Evolutionary conservation across 2,329 filamentous ascomycete genomes (phyloP), one percentile per base, ranked within the genome.

Genomic region (Pseudogymnoascus sp.): DNA sequence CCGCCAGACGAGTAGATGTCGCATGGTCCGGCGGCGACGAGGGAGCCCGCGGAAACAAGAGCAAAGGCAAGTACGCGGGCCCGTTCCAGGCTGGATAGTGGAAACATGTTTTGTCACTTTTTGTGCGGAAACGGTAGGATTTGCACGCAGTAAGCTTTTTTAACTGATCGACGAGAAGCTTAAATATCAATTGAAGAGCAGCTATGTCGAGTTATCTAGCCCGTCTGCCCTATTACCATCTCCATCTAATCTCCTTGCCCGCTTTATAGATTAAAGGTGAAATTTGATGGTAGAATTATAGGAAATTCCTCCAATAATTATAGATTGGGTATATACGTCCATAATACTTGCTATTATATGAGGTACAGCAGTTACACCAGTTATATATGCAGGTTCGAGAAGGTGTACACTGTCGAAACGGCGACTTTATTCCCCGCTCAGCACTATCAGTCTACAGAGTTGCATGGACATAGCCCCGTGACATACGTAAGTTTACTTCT

Each of bases 1-100:
- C 78, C 77, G 0, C 82, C 84, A 0, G 77, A 75, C 1, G 77
- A 69, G 72, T 86, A 87, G 63, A 87, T 77, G 64, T 87, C 85
- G 66, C 84, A 87, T 7, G 85, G 84, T 11, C 77, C 83, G 38
- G 82, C 81, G 16, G 74, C 68, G 39, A 76, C 79, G 30, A 82
- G 68, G 6, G 76, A 72, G 60, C 69, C 65, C 2, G 71, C 68
- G 62, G 71, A 73, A 59, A 71, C 64, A 16, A 79, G 68, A 20
- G 71, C 69, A 9, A 75, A 47, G 38, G 66, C 65, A 9, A 69
- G 58, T 35, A 61, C 57, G 59, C 65, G 41, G 37, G 58, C 39
- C 58, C 68, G 70, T 62, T 71, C 63, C 28, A 70, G 30, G 57
- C 63, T 70, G 65, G 60, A 60, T 65, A 62, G 66, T 64, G 70